Conservation (phyloP, 148 eudicot species). For the Rhododendron vialii region DNA sequence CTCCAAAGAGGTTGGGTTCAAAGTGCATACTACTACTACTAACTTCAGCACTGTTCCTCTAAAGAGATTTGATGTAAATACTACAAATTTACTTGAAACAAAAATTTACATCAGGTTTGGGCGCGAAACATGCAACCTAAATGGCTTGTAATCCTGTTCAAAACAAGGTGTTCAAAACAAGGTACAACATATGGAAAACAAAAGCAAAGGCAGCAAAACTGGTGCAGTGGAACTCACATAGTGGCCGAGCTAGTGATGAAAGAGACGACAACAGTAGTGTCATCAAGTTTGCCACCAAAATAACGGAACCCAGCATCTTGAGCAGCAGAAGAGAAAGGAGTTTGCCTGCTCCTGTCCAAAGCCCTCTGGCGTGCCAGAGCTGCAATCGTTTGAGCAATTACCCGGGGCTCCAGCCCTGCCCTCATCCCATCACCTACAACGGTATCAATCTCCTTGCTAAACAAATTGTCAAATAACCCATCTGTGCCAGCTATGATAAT, state of each 20-base stretch:
- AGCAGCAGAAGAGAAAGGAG: slow-evolving; percentile 80
- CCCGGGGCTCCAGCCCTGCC: slow-evolving; percentile 46
- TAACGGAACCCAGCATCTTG: slow-evolving; percentile 69
- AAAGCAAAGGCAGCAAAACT: slow-evolving; percentile 10
- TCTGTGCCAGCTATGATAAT: slow-evolving; percentile 83
- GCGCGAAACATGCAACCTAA: not conserved
- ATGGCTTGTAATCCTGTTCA: not conserved
- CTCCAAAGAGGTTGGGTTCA: not conserved
- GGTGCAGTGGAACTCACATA: slow-evolving; percentile 8
- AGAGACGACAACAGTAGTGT: slow-evolving; percentile 79
- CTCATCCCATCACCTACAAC: slow-evolving; percentile 51
- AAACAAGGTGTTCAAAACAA: not conserved
- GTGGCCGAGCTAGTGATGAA: slow-evolving; percentile 30
- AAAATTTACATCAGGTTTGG: not conserved
- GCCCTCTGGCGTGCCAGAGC: slow-evolving; percentile 59
- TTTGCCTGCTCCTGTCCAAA: slow-evolving; percentile 40
- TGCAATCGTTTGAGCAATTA: slow-evolving; percentile 61
- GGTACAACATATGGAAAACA: not conserved
- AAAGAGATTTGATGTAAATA: not conserved
- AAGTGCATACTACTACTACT: not conserved
- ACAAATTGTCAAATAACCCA: slow-evolving; percentile 83
- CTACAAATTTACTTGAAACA: not conserved
- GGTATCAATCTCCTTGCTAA: slow-evolving; percentile 50
- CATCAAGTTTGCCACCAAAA: slow-evolving; percentile 88
- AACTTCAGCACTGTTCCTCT: not conserved